Evolutionary conservation across 805 yeast species (phyloP).

Genomic region (Wickerhamiella cacticola): DNA sequence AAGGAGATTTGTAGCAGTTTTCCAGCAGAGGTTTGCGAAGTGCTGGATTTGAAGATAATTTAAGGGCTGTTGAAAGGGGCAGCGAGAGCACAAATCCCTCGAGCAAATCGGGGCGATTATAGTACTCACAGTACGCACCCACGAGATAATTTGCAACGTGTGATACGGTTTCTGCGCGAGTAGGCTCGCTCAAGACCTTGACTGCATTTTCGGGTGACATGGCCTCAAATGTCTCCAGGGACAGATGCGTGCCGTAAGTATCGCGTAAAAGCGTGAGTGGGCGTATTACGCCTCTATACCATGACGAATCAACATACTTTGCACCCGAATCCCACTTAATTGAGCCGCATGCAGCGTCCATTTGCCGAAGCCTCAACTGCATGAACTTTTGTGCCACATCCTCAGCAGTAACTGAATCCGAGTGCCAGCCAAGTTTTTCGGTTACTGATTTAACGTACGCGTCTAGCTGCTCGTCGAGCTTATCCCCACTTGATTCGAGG

Average conservation of each 20-base stretch:
- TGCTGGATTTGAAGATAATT: neutral
- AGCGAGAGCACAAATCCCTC: conserved; percentile 16
- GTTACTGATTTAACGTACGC: conserved; percentile 16
- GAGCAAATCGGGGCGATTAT: conserved; percentile 17
- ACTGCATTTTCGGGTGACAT: conserved; percentile 14
- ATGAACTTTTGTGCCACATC: conserved; percentile 20
- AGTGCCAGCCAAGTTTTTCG: conserved; percentile 20
- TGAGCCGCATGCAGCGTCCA: conserved; percentile 22
- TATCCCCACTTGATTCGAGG: conserved; percentile 7
- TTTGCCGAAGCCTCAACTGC: conserved; percentile 23
- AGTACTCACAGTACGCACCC: conserved; percentile 24
- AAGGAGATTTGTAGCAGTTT: conserved; percentile 5
- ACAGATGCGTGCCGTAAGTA: conserved; percentile 5
- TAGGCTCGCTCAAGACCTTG: conserved; percentile 15
- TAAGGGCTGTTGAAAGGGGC: conserved; percentile 14
- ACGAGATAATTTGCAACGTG: conserved; percentile 3
- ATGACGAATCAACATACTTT: conserved; percentile 15
- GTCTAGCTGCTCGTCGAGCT: conserved; percentile 15
- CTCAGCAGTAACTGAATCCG: conserved; percentile 9
- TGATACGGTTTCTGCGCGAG: neutral
- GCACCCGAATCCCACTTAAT: conserved; percentile 17
- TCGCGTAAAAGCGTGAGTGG: conserved; percentile 22
- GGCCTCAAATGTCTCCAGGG: conserved; percentile 20
- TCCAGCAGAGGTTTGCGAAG: neutral
- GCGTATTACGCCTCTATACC: conserved; percentile 26